Percentiles rank a stretch among this genome's conserved stretches.
Conservation (phyloP, 768 basidiomycete species). For the Hericium rajendrae region DNA sequence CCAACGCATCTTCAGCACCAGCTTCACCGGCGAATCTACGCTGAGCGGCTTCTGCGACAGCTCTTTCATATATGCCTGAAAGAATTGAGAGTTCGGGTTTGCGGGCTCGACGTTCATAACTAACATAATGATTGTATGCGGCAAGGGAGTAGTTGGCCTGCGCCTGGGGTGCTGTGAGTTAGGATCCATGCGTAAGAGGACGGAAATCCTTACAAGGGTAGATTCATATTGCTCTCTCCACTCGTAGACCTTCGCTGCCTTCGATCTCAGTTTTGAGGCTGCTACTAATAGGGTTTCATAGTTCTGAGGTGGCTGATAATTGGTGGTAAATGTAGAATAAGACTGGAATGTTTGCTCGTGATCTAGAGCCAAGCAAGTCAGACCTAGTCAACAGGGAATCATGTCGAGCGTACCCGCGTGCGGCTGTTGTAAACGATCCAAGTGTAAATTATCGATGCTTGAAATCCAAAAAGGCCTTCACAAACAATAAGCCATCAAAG, state of each 20-base stretch:
- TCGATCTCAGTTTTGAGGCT: conserved; percentile 64
- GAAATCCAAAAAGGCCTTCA: conserved; percentile 35
- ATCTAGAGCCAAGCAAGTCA: conserved; percentile 32
- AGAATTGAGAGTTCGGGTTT: conserved; percentile 49
- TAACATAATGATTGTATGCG: conserved; percentile 52
- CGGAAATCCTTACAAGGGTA: conserved; percentile 37
- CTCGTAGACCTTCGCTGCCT: conserved; percentile 49
- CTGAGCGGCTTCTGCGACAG: conserved; percentile 63
- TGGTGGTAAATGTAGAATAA: conserved; percentile 86
- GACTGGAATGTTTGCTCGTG: conserved; percentile 73
- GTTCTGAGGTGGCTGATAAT: conserved; percentile 56
- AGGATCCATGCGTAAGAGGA: background rate
- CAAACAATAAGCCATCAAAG: background rate
- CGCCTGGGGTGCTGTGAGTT: conserved; percentile 12
- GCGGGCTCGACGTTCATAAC: conserved; percentile 51
- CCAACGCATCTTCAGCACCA: conserved; percentile 48
- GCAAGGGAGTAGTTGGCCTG: conserved; percentile 36
- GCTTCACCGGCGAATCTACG: conserved; percentile 42
- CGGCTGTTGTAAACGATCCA: conserved; percentile 64
- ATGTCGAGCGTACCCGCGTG: conserved; percentile 49
- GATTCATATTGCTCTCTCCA: conserved; percentile 56
- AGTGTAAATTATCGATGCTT: conserved; percentile 45
- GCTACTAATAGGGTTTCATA: conserved; percentile 72
- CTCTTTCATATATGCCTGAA: conserved; percentile 60
- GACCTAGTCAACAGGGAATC: background rate